Evolutionary conservation across 257 asterid genomes (phyloP).

Genomic region (Vinca minor): DNA sequence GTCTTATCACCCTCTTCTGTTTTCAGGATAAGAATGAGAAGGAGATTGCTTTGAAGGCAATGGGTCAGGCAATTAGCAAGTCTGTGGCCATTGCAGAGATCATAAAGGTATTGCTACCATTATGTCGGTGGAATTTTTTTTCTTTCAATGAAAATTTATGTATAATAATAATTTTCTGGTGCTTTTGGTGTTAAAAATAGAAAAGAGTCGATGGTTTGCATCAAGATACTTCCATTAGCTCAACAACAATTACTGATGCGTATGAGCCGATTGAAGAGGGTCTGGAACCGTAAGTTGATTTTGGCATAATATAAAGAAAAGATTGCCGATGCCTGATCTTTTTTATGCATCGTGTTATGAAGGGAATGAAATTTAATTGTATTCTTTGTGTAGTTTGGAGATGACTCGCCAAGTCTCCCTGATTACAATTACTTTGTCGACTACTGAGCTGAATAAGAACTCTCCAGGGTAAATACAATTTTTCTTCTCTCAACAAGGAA

Average conservation of each 20-base stretch:
- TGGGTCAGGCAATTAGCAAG: conserved; percentile 63
- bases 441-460: conserved; percentile 37
- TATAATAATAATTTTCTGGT: neutral
- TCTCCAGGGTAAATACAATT: conserved; percentile 39
- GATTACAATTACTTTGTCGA: conserved; percentile 42
- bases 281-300: conserved; percentile 36
- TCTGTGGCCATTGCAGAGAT: conserved; percentile 50
- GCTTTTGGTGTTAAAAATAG: conserved; percentile 21
- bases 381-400: conserved; percentile 40
- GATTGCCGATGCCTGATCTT: neutral
- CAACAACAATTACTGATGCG: conserved; percentile 48
- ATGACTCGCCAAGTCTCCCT: conserved; percentile 53
- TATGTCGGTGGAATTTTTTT: conserved; percentile 1
- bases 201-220: conserved; percentile 38
- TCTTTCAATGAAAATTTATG: neutral
- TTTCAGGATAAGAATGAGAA: conserved; percentile 36
- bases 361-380: conserved; percentile 4
- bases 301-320: neutral
- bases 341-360: conserved; percentile 5
- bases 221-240: conserved; percentile 47
- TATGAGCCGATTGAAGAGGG: conserved; percentile 61
- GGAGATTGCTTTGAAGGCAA: conserved; percentile 45
- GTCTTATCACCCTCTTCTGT: neutral
- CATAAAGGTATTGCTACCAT: conserved; percentile 34
- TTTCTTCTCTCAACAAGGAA: neutral